Conservation (phyloP, 148 eudicot species). For the Vaccinium vitisidaea region DNA sequence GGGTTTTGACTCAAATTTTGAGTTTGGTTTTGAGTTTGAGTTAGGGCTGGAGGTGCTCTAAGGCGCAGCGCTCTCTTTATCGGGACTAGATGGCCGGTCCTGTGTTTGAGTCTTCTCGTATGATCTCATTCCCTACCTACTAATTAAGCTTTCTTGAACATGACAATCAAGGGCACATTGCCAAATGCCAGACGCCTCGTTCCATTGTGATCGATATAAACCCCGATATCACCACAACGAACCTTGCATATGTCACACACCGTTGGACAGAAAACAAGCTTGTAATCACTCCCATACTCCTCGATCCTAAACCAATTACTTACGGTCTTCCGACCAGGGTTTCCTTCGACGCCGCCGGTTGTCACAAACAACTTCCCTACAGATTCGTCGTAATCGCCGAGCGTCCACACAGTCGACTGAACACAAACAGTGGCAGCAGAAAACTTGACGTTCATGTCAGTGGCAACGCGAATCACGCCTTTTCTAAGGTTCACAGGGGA, state of each 20-base stretch:
- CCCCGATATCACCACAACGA: constrained; percentile 42
- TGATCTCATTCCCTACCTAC: too few relatives aligned
- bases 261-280: constrained; percentile 54
- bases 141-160: constrained; percentile 38
- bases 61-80: too few relatives aligned
- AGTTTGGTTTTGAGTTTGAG: too few relatives aligned
- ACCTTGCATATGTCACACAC: constrained; percentile 52
- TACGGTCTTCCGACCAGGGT: constrained; percentile 32
- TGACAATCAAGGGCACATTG: constrained; percentile 35
- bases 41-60: too few relatives aligned
- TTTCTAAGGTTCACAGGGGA: constrained; percentile 7
- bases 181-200: constrained; percentile 41
- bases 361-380: constrained; percentile 22
- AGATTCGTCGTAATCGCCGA: constrained; percentile 23
- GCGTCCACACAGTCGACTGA: constrained; percentile 41
- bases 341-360: constrained; percentile 37
- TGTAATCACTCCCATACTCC: constrained; percentile 32
- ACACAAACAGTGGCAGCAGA: constrained; percentile 26
- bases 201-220: constrained; percentile 36
- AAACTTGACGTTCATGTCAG: constrained; percentile 42
- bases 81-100: too few relatives aligned
- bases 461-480: constrained; percentile 23
- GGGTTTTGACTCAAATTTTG: too few relatives aligned
- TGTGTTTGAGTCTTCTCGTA: too few relatives aligned
- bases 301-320: constrained; percentile 60